These are phyloP conservation scores for Thielaviopsis ethacetica DNA, from an alignment of 2,329 filamentous ascomycete species.

Conservation along the genomic window DNA sequence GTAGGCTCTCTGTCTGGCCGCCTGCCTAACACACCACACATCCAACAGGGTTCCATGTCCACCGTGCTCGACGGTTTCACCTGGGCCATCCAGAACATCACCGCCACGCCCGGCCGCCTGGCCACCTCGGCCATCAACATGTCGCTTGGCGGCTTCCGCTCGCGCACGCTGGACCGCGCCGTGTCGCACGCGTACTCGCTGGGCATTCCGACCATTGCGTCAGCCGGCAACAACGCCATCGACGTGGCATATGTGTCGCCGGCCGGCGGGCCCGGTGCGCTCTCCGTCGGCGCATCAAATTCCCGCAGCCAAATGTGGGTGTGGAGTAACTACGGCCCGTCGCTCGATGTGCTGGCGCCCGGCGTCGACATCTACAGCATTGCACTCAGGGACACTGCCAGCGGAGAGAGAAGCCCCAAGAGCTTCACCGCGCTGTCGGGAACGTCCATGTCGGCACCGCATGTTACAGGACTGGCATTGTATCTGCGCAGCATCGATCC, in stretches of 20 bases:
- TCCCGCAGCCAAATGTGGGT: constrained; percentile 18
- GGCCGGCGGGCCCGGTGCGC: constrained; percentile 14
- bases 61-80: constrained; percentile 19
- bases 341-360: constrained; percentile 29
- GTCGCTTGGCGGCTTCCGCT: constrained; percentile 21
- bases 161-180: constrained; percentile 8
- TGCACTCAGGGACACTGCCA: background rate
- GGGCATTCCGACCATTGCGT: constrained; percentile 24
- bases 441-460: constrained; percentile 10
- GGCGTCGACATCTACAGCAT: constrained; percentile 20
- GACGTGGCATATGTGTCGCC: constrained; percentile 13
- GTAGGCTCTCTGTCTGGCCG: too few relatives aligned
- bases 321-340: constrained; percentile 30
- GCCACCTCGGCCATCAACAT: constrained; percentile 26
- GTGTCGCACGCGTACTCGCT: constrained; percentile 13
- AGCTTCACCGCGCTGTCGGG: background rate
- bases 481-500: constrained; percentile 4
- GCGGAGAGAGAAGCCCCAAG: background rate
- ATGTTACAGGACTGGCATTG: constrained; percentile 8
- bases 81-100: constrained; percentile 22
- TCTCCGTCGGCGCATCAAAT: constrained; percentile 16
- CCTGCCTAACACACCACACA: too few relatives aligned
- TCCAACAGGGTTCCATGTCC: constrained; percentile 14
- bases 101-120: constrained; percentile 14
- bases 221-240: constrained; percentile 14